Evolutionary conservation across 2,329 filamentous ascomycete genomes (phyloP).

Genomic region (Samsoniella hepiali): DNA sequence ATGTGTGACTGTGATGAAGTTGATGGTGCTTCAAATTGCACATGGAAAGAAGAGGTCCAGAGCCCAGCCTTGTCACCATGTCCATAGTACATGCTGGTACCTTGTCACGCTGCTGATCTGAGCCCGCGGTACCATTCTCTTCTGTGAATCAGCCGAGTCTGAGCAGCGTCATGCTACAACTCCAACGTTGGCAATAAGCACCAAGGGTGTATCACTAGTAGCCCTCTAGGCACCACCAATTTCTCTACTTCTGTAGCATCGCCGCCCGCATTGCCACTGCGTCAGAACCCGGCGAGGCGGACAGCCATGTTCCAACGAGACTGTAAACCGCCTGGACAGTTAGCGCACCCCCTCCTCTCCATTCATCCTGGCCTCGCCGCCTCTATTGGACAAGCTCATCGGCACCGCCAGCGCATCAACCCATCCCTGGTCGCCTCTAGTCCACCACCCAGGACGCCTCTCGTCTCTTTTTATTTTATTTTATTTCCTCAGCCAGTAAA

Average conservation of each 20-base stretch:
- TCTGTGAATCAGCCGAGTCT: too few relatives aligned
- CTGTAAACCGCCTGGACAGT: background rate
- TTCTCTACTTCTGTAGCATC: too few relatives aligned
- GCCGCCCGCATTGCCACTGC: too few relatives aligned
- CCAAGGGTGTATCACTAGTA: background rate
- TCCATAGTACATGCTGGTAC: too few relatives aligned
- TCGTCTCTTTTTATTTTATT: background rate
- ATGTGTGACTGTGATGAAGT: background rate
- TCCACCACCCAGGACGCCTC: background rate
- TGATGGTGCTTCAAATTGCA: background rate
- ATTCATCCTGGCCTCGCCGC: constrained; percentile 27
- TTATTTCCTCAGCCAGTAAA: background rate
- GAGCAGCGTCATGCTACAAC: too few relatives aligned
- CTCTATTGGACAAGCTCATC: constrained; percentile 36
- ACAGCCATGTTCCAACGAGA: too few relatives aligned
- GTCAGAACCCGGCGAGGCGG: too few relatives aligned
- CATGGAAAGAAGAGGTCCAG: too few relatives aligned
- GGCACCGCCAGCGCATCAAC: constrained; percentile 41
- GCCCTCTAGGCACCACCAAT: background rate
- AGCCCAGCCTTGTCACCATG: too few relatives aligned
- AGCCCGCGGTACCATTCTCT: too few relatives aligned
- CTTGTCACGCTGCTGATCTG: too few relatives aligned
- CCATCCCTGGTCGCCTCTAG: constrained; percentile 20
- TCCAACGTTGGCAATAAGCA: background rate
- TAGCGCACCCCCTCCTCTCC: background rate